Evolutionary conservation across 2,329 filamentous ascomycete genomes (phyloP), one percentile per base, ranked within the genome.

Genomic region (Nothopassalora personata): DNA sequence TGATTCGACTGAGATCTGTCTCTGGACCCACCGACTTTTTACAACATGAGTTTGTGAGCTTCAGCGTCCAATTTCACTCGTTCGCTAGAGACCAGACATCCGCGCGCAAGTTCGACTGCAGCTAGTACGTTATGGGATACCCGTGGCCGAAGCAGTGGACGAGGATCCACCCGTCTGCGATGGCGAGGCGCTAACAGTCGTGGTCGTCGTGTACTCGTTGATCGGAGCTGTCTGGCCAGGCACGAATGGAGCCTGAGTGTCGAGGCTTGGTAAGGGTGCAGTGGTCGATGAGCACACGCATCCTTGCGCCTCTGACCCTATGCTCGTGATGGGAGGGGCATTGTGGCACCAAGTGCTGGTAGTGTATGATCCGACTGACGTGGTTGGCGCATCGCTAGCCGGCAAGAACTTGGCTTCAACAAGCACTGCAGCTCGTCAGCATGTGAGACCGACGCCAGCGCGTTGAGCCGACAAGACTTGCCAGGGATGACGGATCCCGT

Each of bases 401-500:
- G 70, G 68, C 6, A 78, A 56, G 0, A 74, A 80, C 64, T 82
- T 78, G 0, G 82, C 85, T 72, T 82, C 84, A 34, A 90, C 81
- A 1, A 90, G 77, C 2, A 87, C 84, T 0, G 39, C 39, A 7
- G 39, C 18, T 43, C 15, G 9, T 43, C 18, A 43, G 39, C 15
- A 43, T 43, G 13, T n/a, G 39, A 15, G 39, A 15, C 18, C n/a
- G 23, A 23, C 23, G 39, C 18, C n/a, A 43, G n/a, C 39, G 9
- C n/a, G 39, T n/a, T 18, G 39, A 7, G n/a, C n/a, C 7, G n/a
- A 13, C 4, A 8, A 15, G 8, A n/a, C 39, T n/a, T 43, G 8
- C 39, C 39, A n/a, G 87, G 86, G 30, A 90, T 86, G 7, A 87
- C 81, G 58, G 85, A 81, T 8, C 87, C 87, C 0, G 87, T 90